Percentiles rank a stretch among this genome's conserved stretches.
Evolutionary conservation across 1,284 basidiomycete species (phyloP).

Genomic region (Omphalotus olearius): DNA sequence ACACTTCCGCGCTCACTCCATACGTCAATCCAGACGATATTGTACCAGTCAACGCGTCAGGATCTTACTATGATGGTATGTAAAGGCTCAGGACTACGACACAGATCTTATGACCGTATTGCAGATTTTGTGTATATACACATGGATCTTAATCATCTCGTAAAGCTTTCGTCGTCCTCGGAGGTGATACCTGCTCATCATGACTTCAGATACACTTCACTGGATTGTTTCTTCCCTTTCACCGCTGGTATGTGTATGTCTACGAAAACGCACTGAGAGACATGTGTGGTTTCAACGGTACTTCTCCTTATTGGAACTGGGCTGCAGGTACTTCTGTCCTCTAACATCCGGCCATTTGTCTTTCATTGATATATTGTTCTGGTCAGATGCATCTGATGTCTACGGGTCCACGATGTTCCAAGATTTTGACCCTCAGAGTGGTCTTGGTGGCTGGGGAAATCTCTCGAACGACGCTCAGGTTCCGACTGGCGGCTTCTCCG

Average conservation of each 20-base stretch:
- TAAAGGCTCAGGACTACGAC: not conserved
- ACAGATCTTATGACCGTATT: not conserved
- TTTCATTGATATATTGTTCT: not conserved
- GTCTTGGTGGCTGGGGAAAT: constrained; percentile 35
- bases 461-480: constrained; percentile 27
- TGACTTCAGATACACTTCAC: constrained; percentile 29
- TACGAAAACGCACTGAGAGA: constrained; percentile 28
- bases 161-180: constrained; percentile 6
- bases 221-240: constrained; percentile 34
- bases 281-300: constrained; percentile 30
- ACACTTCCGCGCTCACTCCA: constrained; percentile 22
- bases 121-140: constrained; percentile 34
- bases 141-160: constrained; percentile 29
- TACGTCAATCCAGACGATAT: constrained; percentile 24
- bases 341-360: not conserved
- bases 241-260: constrained; percentile 31
- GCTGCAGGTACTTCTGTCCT: constrained; percentile 25
- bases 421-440: constrained; percentile 25
- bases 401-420: constrained; percentile 25
- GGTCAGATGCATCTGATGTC: constrained; percentile 28
- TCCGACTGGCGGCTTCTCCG: constrained; percentile 29
- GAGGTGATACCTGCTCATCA: not conserved
- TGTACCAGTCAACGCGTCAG: constrained; percentile 25
- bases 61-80: constrained; percentile 31
- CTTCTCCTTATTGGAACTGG: constrained; percentile 38